A percentile compares a stretch with the other conserved stretches of the same genome.
Evolutionary conservation across 495 filamentous ascomycete genomes (phyloP).

Genomic region (Sordaria brevicollis): DNA sequence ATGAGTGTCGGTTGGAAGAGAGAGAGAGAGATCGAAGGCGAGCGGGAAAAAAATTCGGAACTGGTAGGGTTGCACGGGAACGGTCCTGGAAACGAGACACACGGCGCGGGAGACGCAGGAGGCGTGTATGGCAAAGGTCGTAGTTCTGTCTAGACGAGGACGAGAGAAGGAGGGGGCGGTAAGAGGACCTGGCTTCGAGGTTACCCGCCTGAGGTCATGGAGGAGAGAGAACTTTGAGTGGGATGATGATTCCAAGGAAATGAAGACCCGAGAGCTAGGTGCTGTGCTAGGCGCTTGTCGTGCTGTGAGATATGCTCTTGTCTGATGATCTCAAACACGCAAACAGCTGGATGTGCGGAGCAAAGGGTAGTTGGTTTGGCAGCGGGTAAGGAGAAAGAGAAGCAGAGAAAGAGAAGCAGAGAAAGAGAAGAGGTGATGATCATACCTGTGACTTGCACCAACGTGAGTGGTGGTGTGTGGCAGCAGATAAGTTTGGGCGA

Average conservation of each 20-base stretch:
- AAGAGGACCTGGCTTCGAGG: constrained; percentile 9
- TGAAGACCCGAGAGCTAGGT: not conserved
- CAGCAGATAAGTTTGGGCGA: constrained; percentile 16
- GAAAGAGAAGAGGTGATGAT: constrained; percentile 3
- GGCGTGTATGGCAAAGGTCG: constrained; percentile 1
- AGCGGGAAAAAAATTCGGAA: constrained; percentile 19
- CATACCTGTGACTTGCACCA: not conserved
- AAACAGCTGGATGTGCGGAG: not conserved
- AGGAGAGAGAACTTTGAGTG: not conserved
- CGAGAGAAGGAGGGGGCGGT: constrained; percentile 16
- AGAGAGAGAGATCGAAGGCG: constrained; percentile 6
- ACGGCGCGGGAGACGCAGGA: constrained; percentile 29
- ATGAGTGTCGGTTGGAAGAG: not conserved
- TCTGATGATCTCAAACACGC: not conserved
- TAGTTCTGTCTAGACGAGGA: constrained; percentile 6
- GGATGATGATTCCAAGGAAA: constrained; percentile 3
- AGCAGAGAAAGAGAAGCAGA: constrained; percentile 4
- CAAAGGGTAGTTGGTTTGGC: constrained; percentile 2
- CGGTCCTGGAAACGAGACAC: constrained; percentile 14
- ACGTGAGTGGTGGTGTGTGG: constrained; percentile 12
- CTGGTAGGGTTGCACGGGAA: constrained; percentile 19
- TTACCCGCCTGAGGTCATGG: constrained; percentile 22
- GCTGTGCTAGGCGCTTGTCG: constrained; percentile 24
- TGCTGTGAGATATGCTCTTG: constrained; percentile 14
- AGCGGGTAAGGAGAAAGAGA: constrained; percentile 3